These are phyloP conservation scores for Aspergillus nidulans DNA, from an alignment of 495 filamentous ascomycete genomes.

Conservation along the genomic window DNA sequence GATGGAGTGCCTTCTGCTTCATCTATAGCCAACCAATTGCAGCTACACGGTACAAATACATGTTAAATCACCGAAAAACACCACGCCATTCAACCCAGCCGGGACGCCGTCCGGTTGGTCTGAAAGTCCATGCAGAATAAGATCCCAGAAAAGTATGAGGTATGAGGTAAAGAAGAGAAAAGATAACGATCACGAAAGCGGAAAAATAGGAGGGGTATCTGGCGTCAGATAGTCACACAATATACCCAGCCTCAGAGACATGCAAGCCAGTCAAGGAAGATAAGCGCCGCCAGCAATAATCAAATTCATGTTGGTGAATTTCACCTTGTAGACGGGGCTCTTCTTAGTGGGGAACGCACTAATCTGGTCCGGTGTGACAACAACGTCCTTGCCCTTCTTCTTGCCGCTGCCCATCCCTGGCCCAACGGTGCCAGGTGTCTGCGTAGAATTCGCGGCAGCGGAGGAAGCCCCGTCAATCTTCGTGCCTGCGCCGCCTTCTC, in stretches of 20 bases:
- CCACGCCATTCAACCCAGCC: constrained; percentile 6
- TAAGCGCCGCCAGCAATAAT: constrained; percentile 85
- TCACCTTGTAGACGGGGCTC: constrained; percentile 87
- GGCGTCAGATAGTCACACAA: not conserved
- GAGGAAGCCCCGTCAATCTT: constrained; percentile 47
- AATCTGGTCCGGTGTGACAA: constrained; percentile 89
- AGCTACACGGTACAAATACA: not conserved
- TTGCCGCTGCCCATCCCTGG: constrained; percentile 50
- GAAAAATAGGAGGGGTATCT: not conserved
- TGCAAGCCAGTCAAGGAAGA: constrained; percentile 45
- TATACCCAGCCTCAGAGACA: not conserved
- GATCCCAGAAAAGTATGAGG: not conserved
- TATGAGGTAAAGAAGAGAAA: not conserved
- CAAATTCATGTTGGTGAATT: constrained; percentile 90
- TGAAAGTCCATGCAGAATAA: not conserved
- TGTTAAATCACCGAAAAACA: constrained; percentile 3
- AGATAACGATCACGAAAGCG: not conserved
- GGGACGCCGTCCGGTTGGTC: constrained; percentile 7
- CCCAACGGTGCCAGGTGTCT: constrained; percentile 36
- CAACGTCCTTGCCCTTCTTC: constrained; percentile 85
- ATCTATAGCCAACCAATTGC: not conserved
- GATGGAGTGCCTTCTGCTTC: not conserved
- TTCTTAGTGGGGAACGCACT: constrained; percentile 93
- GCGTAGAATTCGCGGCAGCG: constrained; percentile 29
- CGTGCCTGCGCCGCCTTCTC: constrained; percentile 48